Evolutionary conservation across 1,284 basidiomycete species (phyloP), one percentile per base, ranked within the genome.

Genomic region (Prillingera fragicola): DNA sequence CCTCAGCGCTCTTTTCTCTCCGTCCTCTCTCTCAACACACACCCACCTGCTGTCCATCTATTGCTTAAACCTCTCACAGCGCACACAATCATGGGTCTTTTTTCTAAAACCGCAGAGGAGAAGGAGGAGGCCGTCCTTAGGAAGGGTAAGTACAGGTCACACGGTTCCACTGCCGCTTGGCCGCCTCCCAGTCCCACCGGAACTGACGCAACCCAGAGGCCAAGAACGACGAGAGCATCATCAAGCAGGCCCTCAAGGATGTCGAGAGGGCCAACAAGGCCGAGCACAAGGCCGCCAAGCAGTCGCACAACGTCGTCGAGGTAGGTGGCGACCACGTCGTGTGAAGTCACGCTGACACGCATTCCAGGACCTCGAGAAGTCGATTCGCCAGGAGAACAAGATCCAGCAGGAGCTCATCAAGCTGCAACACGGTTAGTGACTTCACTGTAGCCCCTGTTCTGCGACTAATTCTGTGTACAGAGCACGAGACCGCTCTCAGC

Each of bases 101-200:
- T 69, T 52, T 52, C 52, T 37, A 60, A 55, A 28, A 60, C 63
- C 50, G 57, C 67, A 33, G 54, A 55, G 39, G 59, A 57, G 47
- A 51, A 62, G 52, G 58, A 65, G 54, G 63, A 69, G 54, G 66
- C 66, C 54, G 33, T 56, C 19, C 47, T 67, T 21, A 48, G 53
- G 15, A 60, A 62, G 43, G 66, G 66, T 67, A 38, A 46, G 63
- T 59, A 5, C 23, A n/a, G 18, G 5, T 45, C 24, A 7, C 24
- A 14, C 26, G 17, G n/a, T 23, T 19, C 40, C 21, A 7, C 5
- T 9, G 27, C 10, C 23, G 24, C 27, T 35, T 24, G 21, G 17
- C 21, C n/a, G 29, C 26, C 4, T 24, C 27, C 14, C 31, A 5
- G 38, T n/a, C 13, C 14, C 14, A 9, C 14, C 24, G 35, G 26